These are phyloP conservation scores for Nemania serpens DNA, from an alignment of 2,329 filamentous ascomycete species.

Conservation along the genomic window DNA sequence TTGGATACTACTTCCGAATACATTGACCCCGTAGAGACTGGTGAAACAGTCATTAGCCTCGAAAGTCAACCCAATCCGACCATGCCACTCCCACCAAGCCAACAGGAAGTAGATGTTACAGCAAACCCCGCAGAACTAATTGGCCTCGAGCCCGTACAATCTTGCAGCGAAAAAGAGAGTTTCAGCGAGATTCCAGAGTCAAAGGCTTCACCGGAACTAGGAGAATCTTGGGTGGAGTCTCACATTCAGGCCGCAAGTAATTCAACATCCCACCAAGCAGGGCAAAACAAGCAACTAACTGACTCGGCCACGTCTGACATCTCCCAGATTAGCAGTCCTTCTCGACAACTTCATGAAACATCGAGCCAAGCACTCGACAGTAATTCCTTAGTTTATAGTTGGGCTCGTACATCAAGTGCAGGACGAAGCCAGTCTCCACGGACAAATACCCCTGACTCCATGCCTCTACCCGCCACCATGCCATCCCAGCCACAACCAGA, in stretches of 20 bases:
- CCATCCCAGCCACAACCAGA: conserved; percentile 16
- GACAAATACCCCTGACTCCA: conserved; percentile 21
- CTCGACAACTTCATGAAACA: conserved; percentile 38
- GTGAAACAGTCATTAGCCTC: not conserved
- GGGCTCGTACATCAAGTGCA: conserved; percentile 7
- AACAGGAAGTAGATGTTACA: not conserved
- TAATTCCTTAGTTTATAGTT: conserved; percentile 6
- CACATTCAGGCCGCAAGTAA: conserved; percentile 15
- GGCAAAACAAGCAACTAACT: conserved; percentile 28
- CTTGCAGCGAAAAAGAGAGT: not conserved
- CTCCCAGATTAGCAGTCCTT: conserved; percentile 39
- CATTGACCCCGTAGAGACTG: not conserved
- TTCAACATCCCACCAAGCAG: conserved; percentile 28
- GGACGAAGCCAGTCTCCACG: conserved; percentile 25
- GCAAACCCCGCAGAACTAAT: not conserved
- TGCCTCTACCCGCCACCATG: conserved; percentile 9
- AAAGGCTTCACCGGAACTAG: not conserved
- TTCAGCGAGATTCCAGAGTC: not conserved
- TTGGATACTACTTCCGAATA: conserved; percentile 5
- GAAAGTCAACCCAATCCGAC: not conserved
- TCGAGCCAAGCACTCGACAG: conserved; percentile 29
- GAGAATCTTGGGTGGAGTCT: conserved; percentile 1
- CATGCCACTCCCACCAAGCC: not conserved
- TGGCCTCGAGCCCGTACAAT: not conserved
- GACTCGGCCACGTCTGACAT: conserved; percentile 33